Evolutionary conservation across 306 rosid genomes (phyloP).

Genomic region (Prunus armeniaca): DNA sequence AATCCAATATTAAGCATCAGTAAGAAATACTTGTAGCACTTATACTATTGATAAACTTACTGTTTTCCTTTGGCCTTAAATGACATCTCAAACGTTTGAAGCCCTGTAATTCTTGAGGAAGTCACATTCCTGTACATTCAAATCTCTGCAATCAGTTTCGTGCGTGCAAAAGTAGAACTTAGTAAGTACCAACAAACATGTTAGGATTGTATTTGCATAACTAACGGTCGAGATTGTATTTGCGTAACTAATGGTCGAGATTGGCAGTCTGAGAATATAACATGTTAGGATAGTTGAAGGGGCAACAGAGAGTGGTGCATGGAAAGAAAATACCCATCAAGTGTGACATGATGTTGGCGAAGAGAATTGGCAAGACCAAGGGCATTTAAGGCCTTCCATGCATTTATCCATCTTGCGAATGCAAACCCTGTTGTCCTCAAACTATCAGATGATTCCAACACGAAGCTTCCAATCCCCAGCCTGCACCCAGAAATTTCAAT

Average conservation of each 20-base stretch:
- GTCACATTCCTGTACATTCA: constrained; percentile 44
- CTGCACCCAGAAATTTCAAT: constrained; percentile 21
- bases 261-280: neutral
- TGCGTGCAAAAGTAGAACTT: too few relatives aligned
- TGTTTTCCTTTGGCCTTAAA: constrained; percentile 27
- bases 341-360: constrained; percentile 40
- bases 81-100: constrained; percentile 31
- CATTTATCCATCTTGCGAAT: constrained; percentile 56
- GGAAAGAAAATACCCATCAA: constrained; percentile 35
- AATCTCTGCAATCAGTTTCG: neutral
- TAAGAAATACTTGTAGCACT: too few relatives aligned
- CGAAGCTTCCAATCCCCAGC: constrained; percentile 58
- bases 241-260: neutral
- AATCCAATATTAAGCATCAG: too few relatives aligned
- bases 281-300: neutral
- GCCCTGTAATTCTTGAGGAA: constrained; percentile 48
- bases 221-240: too few relatives aligned
- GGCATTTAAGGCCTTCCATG: constrained; percentile 78
- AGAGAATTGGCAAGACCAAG: constrained; percentile 54
- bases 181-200: too few relatives aligned
- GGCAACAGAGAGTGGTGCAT: too few relatives aligned
- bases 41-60: constrained; percentile 18
- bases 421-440: constrained; percentile 69
- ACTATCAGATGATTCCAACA: constrained; percentile 56
- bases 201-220: too few relatives aligned